A percentile compares a stretch with the other conserved stretches of the same genome.
Evolutionary conservation across 225 moss, liverwort and hornwort species (phyloP).

Genomic region (Rhytidiadelphus loreus): DNA sequence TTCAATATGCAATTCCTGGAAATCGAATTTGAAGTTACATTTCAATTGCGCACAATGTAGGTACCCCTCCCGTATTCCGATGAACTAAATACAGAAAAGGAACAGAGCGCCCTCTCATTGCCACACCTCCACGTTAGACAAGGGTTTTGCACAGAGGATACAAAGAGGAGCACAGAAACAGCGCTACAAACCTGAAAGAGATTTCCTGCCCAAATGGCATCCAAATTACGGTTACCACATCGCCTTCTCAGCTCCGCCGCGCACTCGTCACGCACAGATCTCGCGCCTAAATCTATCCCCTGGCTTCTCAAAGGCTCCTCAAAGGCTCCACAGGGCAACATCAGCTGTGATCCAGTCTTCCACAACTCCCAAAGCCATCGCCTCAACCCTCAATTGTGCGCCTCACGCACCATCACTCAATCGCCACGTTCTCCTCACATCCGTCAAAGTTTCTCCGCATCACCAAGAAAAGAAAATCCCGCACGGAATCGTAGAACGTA

Average conservation of each 20-base stretch:
- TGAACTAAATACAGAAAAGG: neutral
- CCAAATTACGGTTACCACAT: neutral
- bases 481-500: neutral
- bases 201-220: neutral
- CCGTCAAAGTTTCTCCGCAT: neutral
- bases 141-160: neutral
- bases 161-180: neutral
- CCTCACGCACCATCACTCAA: neutral
- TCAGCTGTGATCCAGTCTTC: neutral
- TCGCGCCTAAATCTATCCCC: neutral
- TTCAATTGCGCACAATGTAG: neutral
- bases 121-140: neutral
- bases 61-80: neutral
- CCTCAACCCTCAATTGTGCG: neutral
- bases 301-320: neutral
- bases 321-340: neutral
- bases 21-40: neutral
- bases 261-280: neutral
- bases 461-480: neutral
- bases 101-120: neutral
- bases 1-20: neutral
- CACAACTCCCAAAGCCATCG: neutral
- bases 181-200: neutral
- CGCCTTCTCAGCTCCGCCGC: neutral
- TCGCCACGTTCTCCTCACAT: neutral